These are phyloP conservation scores for Terana coerulea DNA, from an alignment of 768 basidiomycete species.

Conservation along the genomic window DNA sequence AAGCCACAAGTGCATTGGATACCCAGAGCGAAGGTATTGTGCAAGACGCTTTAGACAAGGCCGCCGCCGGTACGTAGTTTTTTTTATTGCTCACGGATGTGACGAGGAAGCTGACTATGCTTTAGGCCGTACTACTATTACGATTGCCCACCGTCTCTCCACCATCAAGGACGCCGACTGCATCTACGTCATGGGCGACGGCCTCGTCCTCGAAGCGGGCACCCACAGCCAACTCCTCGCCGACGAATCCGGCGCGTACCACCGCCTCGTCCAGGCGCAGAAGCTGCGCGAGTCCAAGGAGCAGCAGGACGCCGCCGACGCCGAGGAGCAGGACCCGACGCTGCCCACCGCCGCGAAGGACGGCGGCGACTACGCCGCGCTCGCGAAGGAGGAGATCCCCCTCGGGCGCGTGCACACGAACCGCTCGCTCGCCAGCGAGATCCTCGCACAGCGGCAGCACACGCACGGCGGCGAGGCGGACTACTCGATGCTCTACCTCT, in stretches of 20 bases:
- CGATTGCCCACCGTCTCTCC: constrained; percentile 75
- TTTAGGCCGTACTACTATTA: constrained; percentile 62
- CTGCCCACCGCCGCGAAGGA: background rate
- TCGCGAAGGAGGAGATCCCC: constrained; percentile 46
- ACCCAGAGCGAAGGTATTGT: constrained; percentile 51
- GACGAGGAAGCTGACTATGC: background rate
- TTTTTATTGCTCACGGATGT: background rate
- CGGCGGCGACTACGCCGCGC: background rate
- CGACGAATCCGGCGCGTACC: constrained; percentile 63
- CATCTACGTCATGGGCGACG: constrained; percentile 90
- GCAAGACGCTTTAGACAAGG: constrained; percentile 51
- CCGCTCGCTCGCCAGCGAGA: constrained; percentile 61
- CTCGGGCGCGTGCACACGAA: constrained; percentile 50
- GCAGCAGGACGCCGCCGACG: constrained; percentile 35
- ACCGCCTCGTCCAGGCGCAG: constrained; percentile 74
- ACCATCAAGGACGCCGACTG: constrained; percentile 83
- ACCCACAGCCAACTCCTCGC: constrained; percentile 68
- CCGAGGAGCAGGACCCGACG: constrained; percentile 48
- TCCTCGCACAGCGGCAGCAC: constrained; percentile 44
- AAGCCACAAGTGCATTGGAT: constrained; percentile 47
- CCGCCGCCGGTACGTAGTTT: constrained; percentile 29
- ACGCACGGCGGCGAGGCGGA: constrained; percentile 29
- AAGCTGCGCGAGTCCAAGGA: constrained; percentile 55
- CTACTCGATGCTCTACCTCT: constrained; percentile 56
- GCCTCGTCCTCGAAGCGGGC: constrained; percentile 77